phyloP scores from a whole-genome alignment of 2,329 filamentous ascomycete species.

The Cladosporium sp. region DNA sequence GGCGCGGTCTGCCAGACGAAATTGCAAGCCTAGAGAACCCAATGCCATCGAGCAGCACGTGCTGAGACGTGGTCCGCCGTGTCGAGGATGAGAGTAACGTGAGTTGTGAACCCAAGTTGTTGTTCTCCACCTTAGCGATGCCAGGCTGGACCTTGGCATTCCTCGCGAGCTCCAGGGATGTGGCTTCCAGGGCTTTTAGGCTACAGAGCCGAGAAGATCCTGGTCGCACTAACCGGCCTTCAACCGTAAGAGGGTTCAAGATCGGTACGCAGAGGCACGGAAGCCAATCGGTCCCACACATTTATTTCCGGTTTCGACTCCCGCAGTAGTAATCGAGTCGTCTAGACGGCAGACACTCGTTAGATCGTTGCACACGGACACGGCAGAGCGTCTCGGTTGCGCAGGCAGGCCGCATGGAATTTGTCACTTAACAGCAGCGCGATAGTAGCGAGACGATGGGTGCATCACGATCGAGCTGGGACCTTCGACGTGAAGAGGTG shows the following conservation, averaged over 20 bases:
- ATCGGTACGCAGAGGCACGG: conserved; percentile 1
- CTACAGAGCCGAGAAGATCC: background rate
- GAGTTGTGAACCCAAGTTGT: too few relatives aligned
- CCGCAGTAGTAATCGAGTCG: background rate
- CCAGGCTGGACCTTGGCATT: background rate
- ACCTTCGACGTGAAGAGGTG: background rate
- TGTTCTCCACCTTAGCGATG: too few relatives aligned
- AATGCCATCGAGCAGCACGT: too few relatives aligned
- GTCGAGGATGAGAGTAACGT: too few relatives aligned
- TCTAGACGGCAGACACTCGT: background rate
- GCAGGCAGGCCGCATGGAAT: background rate
- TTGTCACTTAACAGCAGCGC: background rate
- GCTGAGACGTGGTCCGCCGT: too few relatives aligned
- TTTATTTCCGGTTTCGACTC: background rate
- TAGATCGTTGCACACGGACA: background rate
- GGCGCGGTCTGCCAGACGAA: too few relatives aligned
- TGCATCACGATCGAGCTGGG: background rate
- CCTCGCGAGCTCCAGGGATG: background rate
- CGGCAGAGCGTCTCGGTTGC: background rate
- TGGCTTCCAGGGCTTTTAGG: conserved; percentile 3
- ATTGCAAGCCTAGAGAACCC: too few relatives aligned
- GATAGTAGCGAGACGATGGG: background rate
- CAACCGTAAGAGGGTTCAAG: conserved; percentile 6
- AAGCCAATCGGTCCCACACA: background rate
- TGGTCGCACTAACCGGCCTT: background rate